These are phyloP conservation scores for Phialemoniopsis sp. DNA, from an alignment of 2,329 filamentous ascomycete genomes.

Conservation along the genomic window DNA sequence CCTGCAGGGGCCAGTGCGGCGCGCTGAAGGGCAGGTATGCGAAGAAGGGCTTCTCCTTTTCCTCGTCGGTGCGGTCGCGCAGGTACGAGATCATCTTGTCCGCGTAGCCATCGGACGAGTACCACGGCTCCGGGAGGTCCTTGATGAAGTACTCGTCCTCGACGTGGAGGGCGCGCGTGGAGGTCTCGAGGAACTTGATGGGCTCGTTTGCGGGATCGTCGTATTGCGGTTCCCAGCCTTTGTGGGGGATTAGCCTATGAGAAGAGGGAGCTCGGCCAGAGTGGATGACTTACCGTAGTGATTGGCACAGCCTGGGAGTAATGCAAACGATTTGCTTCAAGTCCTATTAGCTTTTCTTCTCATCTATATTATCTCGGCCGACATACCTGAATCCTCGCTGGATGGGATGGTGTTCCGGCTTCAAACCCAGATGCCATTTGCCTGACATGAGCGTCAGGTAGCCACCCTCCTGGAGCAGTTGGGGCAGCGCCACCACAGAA, in stretches of 20 bases:
- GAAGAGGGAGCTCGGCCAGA: too few relatives aligned
- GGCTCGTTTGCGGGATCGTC: conserved; percentile 23
- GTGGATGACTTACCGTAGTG: conserved; percentile 28
- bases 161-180: conserved; percentile 30
- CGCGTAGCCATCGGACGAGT: conserved; percentile 47
- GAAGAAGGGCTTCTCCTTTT: conserved; percentile 45
- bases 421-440: conserved; percentile 59
- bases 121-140: conserved; percentile 45
- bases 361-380: too few relatives aligned
- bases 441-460: conserved; percentile 58
- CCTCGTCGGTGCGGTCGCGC: conserved; percentile 34
- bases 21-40: conserved; percentile 57
- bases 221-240: conserved; percentile 38
- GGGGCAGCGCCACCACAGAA: conserved; percentile 51
- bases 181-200: conserved; percentile 32
- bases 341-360: too few relatives aligned
- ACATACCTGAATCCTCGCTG: conserved; percentile 49
- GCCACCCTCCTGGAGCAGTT: conserved; percentile 52
- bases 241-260: conserved; percentile 11
- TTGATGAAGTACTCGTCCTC: conserved; percentile 30
- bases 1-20: conserved; percentile 60
- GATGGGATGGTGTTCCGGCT: conserved; percentile 34
- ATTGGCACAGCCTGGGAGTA: conserved; percentile 56
- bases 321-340: conserved; percentile 43
- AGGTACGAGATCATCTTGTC: conserved; percentile 48